Percentiles rank a stretch among this genome's conserved stretches.
Evolutionary conservation across 1,284 basidiomycete species (phyloP).

Genomic region (Cutaneotrichosporon dermatis): DNA sequence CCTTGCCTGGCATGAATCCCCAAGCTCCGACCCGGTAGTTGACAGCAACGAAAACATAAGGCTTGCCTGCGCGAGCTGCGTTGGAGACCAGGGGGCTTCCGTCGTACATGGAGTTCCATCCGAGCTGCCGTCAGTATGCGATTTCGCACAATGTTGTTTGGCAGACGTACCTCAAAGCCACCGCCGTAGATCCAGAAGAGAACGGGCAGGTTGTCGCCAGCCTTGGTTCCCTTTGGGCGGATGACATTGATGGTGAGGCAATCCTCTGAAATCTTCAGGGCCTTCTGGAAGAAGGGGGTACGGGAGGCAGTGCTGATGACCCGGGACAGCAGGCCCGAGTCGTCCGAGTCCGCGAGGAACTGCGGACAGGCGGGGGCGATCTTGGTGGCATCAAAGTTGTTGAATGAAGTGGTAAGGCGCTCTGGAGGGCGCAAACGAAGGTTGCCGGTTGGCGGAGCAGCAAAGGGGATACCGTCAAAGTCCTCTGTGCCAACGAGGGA

Average conservation of each 20-base stretch:
- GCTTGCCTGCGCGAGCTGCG: conserved; percentile 31
- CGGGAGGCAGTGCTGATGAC: not conserved
- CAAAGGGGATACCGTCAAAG: conserved; percentile 59
- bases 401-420: conserved; percentile 40
- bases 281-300: conserved; percentile 4
- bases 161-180: conserved; percentile 18
- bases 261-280: conserved; percentile 21
- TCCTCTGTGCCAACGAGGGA: conserved; percentile 2
- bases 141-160: not conserved
- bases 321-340: conserved; percentile 1
- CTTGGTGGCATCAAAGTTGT: conserved; percentile 13
- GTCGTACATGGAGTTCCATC: conserved; percentile 22
- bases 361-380: conserved; percentile 14
- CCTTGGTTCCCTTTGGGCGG: conserved; percentile 19
- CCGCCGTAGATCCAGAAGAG: conserved; percentile 38
- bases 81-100: conserved; percentile 10
- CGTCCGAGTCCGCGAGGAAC: conserved; percentile 6
- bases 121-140: conserved; percentile 8
- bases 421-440: conserved; percentile 46
- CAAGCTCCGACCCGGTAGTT: conserved; percentile 55
- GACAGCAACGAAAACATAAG: conserved; percentile 56
- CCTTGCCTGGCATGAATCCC: conserved; percentile 50
- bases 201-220: conserved; percentile 29
- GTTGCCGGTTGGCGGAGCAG: conserved; percentile 51
- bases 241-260: conserved; percentile 28